Base-by-base conservation (phyloP, 495 filamentous ascomycete genomes). In the Penicillium herquei region DNA sequence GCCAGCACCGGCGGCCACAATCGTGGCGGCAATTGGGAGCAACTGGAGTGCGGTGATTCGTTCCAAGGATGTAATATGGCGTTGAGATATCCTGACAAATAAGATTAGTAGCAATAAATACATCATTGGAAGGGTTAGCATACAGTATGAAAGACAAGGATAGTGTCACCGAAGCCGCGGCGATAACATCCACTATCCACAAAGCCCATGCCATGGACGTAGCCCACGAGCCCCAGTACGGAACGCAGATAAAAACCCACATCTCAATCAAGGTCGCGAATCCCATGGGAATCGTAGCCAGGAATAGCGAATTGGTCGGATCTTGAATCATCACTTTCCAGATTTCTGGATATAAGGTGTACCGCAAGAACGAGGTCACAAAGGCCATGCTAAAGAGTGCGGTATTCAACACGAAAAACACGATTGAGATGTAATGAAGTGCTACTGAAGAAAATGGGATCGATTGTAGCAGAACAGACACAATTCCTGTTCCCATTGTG, bases 241-340 rank as follows among this genome's bases (percentile, higher is more conserved):
- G 77, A 12, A 78, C 77, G 52, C 75, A 80, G 30, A 75, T 56
- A 26, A 73, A 61, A 4, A 72, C 59, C 61, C 72, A 74, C 69
- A 79, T 73, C 54, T 81, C 74, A 37, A 81, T 70, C n/a, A 81
- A 63, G 0, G 78, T 81, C 0, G 78, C 76, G 32, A 80, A 73
- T 1, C 75, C 76, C 72, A 80, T 80, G 2, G 78, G 78, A 8
- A 75, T 54, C 0, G 77, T 78, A 1, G 71, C 78, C 6, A 81
- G 51, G 49, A 80, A 81, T 3, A 78, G 58, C 3, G 71, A 75
- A 40, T 80, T 75, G 10, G 53, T 59, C 0, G 78, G 78, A 51
- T 80, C 72, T 26, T 66, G 71, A 12, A 81, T 64, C 75, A 81
- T 76, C 16, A 73, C 67, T 5, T 30, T 50, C 75, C 75, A 81